Evolutionary conservation across 1,139 yeast species (phyloP).

Genomic region (Candida sanyaensis): DNA sequence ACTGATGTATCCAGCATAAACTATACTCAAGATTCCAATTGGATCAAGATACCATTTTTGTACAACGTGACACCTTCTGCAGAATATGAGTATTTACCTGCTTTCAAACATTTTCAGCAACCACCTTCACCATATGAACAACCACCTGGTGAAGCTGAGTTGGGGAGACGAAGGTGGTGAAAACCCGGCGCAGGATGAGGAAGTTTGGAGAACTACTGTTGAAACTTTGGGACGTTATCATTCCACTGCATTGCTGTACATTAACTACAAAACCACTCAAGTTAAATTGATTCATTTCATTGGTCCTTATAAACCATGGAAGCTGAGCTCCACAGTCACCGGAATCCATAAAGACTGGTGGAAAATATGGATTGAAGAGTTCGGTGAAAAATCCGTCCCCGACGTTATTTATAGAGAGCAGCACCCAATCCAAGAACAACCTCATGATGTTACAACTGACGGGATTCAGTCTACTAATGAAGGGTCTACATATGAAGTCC

Average conservation of each 20-base stretch:
- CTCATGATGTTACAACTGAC: neutral
- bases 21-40: constrained; percentile 28
- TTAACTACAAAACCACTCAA: constrained; percentile 22
- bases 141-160: constrained; percentile 7
- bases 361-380: constrained; percentile 41
- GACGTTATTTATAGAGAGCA: constrained; percentile 14
- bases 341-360: constrained; percentile 43
- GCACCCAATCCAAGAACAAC: constrained; percentile 1
- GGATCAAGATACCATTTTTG: constrained; percentile 77
- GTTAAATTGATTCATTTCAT: constrained; percentile 78
- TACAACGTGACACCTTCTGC: constrained; percentile 85
- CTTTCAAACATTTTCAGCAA: constrained; percentile 56
- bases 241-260: constrained; percentile 27
- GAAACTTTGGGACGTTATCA: constrained; percentile 24
- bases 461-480: neutral
- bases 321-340: constrained; percentile 18
- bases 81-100: constrained; percentile 86
- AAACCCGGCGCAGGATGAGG: constrained; percentile 8
- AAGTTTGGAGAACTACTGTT: constrained; percentile 15
- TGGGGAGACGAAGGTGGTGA: constrained; percentile 7
- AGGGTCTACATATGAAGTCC: neutral
- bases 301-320: constrained; percentile 86
- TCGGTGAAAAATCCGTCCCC: constrained; percentile 20
- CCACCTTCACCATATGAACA: constrained; percentile 9
- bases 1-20: constrained; percentile 10